Conservation (phyloP, 106 monocot genomes). For the Gastrodia elata region DNA sequence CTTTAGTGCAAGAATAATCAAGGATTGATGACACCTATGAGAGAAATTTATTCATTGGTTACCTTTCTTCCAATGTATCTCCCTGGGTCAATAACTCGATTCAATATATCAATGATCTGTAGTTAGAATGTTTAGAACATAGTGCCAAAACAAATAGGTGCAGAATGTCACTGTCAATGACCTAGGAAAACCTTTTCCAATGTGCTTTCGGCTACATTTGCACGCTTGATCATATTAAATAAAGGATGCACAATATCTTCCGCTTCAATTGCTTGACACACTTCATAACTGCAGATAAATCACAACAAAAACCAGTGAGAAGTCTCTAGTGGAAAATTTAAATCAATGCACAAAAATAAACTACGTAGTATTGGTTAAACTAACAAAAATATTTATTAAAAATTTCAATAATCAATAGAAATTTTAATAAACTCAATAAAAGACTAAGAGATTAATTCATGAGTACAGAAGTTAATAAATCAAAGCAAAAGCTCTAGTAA, state of each 20-base stretch:
- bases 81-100: slow-evolving; percentile 35
- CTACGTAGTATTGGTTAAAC: background rate
- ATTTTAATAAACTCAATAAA: background rate
- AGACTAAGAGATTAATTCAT: background rate
- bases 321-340: background rate
- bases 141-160: background rate
- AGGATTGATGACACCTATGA: background rate
- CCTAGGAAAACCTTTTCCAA: slow-evolving; percentile 50
- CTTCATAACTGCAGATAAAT: slow-evolving; percentile 35
- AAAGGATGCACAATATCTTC: slow-evolving; percentile 37
- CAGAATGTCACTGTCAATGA: background rate
- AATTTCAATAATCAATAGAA: background rate
- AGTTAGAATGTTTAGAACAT: slow-evolving; percentile 13
- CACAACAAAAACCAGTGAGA: background rate
- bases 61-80: slow-evolving; percentile 44
- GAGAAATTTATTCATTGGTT: slow-evolving; percentile 2
- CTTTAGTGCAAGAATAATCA: slow-evolving; percentile 10
- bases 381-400: background rate
- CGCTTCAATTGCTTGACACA: slow-evolving; percentile 47
- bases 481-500: background rate
- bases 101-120: slow-evolving; percentile 54
- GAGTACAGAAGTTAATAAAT: background rate
- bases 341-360: background rate
- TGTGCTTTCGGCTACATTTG: slow-evolving; percentile 24
- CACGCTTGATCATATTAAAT: slow-evolving; percentile 34